Base-by-base conservation (phyloP, 2,329 filamentous ascomycete species). In the Passalora sequoiae region DNA sequence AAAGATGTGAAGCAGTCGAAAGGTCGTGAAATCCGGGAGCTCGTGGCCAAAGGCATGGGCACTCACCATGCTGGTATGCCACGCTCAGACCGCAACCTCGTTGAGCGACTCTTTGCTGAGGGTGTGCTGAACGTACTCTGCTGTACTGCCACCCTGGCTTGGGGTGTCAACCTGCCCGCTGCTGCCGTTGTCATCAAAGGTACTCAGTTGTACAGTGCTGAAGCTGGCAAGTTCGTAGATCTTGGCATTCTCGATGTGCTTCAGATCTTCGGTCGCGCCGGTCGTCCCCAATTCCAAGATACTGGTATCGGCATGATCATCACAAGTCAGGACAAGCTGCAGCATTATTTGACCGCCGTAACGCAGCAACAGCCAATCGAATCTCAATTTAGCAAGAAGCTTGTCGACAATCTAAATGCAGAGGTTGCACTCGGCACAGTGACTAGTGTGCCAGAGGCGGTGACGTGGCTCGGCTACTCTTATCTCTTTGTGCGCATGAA, bases 271-370 rank as follows among this genome's bases (percentile, higher is more conserved):
- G 92, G 92, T 72, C 89, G 92, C 76, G 94, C 92, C 47, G 92
- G 92, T 73, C 85, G 92, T 64, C 92, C 94, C 29, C 92, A 98
- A 62, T 98, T 96, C 56, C 89, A 97, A 62, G 92, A 97, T 60
- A 92, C 85, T 25, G 92, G 92, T 73, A 95, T 97, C 55, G 94
- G 94, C 51, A 96, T 96, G 74, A 98, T 98, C 53, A 94, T 89
- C 59, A 98, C 94, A 0, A 94, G 88, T 0, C 84, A 89, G n/a
- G 89, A 96, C 65, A 95, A 89, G 62, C 72, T 98, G 6, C 71
- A 84, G 21, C 91, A 98, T 63, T 98, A 98, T 62, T 73, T 97
- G 33, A 84, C 84, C 29, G 89, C 92, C 2, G 86, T 98, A 2
- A 98, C 92, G 7, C 86, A 95, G 53, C 92, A 98, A 62, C 84